Percentiles rank a stretch among this genome's conserved stretches.
phyloP scores from a whole-genome alignment of 192 early-diverging fungal genomes.

The Rhizophagus clarus region DNA sequence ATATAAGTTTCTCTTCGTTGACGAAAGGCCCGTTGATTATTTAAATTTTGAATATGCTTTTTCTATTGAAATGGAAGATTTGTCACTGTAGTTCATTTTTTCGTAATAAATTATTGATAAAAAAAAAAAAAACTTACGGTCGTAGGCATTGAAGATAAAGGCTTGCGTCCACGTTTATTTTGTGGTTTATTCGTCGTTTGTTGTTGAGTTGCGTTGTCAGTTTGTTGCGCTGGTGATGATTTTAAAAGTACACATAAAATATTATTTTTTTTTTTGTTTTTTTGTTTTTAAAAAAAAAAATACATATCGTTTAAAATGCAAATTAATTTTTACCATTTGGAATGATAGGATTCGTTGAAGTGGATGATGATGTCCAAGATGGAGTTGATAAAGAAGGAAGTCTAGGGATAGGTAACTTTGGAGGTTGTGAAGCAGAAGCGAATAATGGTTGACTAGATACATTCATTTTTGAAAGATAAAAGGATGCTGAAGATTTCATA shows the following conservation, averaged over 20 bases:
- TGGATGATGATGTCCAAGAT: background rate
- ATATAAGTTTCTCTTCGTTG: background rate
- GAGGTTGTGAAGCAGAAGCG: background rate
- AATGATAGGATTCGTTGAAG: background rate
- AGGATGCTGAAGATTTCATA: background rate
- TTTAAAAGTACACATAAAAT: background rate
- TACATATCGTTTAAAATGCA: background rate
- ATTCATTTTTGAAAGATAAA: background rate
- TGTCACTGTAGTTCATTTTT: background rate
- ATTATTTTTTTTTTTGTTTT: no score
- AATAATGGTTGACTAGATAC: background rate
- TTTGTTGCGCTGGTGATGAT: background rate
- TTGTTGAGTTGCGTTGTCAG: background rate
- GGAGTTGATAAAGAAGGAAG: background rate
- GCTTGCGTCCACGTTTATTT: background rate
- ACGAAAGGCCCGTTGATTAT: conserved; percentile 14
- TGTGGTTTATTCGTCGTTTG: background rate
- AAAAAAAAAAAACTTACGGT: background rate
- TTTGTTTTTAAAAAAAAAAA: no score
- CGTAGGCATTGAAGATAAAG: background rate
- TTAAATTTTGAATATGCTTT: conserved; percentile 10
- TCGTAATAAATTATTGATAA: background rate
- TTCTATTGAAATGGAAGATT: background rate
- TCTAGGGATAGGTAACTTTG: background rate
- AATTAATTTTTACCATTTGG: background rate